Evolutionary conservation across 345 rosid genomes (phyloP).

Genomic region (Hibiscus mutabilis): DNA sequence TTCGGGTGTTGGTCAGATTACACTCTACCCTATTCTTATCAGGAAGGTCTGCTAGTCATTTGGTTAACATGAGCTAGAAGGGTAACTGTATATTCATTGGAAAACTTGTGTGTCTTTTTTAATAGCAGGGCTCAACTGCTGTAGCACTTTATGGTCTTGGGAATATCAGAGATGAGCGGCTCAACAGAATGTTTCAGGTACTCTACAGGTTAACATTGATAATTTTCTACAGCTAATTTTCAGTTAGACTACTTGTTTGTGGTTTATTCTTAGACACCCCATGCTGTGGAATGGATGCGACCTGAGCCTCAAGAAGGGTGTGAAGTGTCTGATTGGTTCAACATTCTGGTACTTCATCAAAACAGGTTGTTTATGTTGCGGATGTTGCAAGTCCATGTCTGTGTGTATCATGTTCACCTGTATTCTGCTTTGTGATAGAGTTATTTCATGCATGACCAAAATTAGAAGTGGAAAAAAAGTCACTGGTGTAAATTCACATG

Average conservation of each 20-base stretch:
- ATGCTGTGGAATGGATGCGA: constrained; percentile 98
- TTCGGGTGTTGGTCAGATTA: constrained; percentile 97
- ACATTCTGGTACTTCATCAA: constrained; percentile 95
- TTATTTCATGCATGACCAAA: constrained; percentile 6
- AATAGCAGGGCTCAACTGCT: constrained; percentile 75
- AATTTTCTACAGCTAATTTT: constrained; percentile 9
- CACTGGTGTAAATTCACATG: neutral
- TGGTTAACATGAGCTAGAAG: constrained; percentile 10
- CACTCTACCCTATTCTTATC: constrained; percentile 80
- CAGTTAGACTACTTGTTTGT: constrained; percentile 4
- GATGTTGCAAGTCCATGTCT: neutral
- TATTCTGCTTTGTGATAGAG: neutral
- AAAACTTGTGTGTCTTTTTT: constrained; percentile 7
- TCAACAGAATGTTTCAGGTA: constrained; percentile 98
- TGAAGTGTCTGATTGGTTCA: constrained; percentile 89
- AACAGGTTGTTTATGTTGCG: constrained; percentile 50
- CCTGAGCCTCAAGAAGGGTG: constrained; percentile 91
- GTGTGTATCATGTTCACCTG: neutral
- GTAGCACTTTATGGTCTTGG: constrained; percentile 98
- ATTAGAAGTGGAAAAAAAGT: neutral
- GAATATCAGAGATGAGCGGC: constrained; percentile 95
- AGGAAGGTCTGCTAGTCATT: constrained; percentile 54
- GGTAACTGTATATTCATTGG: constrained; percentile 10
- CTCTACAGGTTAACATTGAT: neutral
- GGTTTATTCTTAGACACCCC: constrained; percentile 70